A percentile compares a stretch with the other conserved stretches of the same genome.
phyloP scores from a whole-genome alignment of 2,329 filamentous ascomycete species.

The Pseudogymnoascus sp. region DNA sequence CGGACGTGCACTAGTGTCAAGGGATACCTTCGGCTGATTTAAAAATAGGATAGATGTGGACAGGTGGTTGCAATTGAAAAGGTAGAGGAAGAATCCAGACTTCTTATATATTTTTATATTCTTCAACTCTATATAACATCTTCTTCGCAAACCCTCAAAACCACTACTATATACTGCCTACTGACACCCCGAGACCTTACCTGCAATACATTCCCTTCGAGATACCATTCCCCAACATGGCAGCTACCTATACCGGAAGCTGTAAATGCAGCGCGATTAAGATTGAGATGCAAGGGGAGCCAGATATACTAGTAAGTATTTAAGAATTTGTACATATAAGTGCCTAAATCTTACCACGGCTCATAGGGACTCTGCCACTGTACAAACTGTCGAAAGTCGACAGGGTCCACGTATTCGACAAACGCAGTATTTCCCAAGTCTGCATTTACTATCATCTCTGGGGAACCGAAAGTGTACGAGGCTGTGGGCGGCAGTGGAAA shows the following conservation, averaged over 20 bases:
- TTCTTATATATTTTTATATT: too few relatives aligned
- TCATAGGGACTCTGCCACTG: not conserved
- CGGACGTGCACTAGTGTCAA: too few relatives aligned
- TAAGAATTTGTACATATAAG: not conserved
- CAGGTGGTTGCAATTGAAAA: too few relatives aligned
- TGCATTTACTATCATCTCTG: not conserved
- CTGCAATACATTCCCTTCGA: not conserved
- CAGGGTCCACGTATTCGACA: not conserved
- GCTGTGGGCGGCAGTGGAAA: not conserved
- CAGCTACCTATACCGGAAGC: slow-evolving; percentile 2
- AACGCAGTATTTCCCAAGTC: not conserved
- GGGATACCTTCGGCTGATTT: too few relatives aligned
- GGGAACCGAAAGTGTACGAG: not conserved
- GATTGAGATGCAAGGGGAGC: not conserved
- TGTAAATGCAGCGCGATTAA: not conserved
- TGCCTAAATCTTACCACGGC: not conserved
- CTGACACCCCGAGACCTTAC: too few relatives aligned
- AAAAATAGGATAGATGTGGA: too few relatives aligned
- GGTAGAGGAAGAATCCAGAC: too few relatives aligned
- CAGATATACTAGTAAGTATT: not conserved
- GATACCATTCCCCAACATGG: not conserved
- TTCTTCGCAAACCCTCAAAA: not conserved
- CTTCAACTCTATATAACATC: too few relatives aligned
- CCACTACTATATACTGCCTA: too few relatives aligned
- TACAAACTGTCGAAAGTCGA: slow-evolving; percentile 2